A percentile compares a stretch with the other conserved stretches of the same genome.
phyloP scores from a whole-genome alignment of 768 basidiomycete species.

The Rhodotorula paludigena region DNA sequence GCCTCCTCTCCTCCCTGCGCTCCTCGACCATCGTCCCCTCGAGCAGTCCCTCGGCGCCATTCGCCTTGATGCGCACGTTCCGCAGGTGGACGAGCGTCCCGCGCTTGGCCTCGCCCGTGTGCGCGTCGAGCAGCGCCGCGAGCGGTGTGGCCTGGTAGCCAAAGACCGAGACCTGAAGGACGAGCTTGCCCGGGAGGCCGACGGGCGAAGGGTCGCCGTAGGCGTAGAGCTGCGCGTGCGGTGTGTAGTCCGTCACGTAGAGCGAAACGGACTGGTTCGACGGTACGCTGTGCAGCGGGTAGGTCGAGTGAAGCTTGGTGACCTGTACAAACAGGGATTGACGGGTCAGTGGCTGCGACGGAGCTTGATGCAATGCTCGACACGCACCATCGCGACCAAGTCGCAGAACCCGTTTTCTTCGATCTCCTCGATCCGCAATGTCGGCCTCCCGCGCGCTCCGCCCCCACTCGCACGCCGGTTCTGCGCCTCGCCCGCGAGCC shows the following conservation, averaged over 20 bases:
- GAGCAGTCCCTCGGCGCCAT: neutral
- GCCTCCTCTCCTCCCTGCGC: neutral
- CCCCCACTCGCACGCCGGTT: too few relatives aligned
- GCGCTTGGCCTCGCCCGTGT: neutral
- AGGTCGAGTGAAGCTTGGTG: neutral
- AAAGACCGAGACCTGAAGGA: slow-evolving; percentile 15
- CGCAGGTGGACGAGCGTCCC: slow-evolving; percentile 1
- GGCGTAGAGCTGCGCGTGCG: neutral
- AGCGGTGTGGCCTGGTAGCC: neutral
- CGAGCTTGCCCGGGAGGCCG: neutral
- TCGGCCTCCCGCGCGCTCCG: neutral
- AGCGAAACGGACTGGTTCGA: neutral
- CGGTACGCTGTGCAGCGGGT: neutral
- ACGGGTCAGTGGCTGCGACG: neutral
- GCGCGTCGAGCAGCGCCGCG: neutral
- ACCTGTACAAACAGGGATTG: neutral
- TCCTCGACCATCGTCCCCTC: slow-evolving; percentile 12
- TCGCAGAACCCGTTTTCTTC: slow-evolving; percentile 12
- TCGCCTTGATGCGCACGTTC: slow-evolving; percentile 2
- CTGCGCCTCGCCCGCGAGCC: too few relatives aligned
- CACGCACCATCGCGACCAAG: slow-evolving; percentile 10
- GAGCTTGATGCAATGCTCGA: neutral
- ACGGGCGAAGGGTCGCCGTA: neutral
- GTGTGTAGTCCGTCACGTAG: slow-evolving; percentile 24
- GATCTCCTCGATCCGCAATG: neutral